phyloP scores from a whole-genome alignment of 75 land plant species.

The Selaginella moellendorffii region DNA sequence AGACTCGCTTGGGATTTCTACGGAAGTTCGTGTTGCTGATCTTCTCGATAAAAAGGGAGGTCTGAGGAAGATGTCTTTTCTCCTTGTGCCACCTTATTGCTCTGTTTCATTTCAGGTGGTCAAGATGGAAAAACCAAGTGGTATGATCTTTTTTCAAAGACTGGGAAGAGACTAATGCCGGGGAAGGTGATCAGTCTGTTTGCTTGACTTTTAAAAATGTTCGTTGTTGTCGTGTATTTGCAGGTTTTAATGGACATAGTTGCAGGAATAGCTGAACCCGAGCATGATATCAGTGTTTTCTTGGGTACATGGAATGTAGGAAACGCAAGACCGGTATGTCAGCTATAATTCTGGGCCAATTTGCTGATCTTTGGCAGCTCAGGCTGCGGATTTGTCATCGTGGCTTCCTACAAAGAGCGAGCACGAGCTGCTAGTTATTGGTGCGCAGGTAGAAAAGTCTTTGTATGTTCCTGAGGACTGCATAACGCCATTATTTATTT shows the following conservation, averaged over 20 bases:
- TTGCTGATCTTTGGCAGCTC: neutral
- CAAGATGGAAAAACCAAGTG: slow-evolving; percentile 13
- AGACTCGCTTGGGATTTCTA: neutral
- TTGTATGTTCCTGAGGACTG: neutral
- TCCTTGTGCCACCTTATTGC: too few species aligned
- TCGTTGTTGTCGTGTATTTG: neutral
- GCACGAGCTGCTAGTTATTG: slow-evolving; percentile 32
- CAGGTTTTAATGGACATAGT: slow-evolving; percentile 30
- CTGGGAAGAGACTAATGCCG: slow-evolving; percentile 22
- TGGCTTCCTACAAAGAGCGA: slow-evolving; percentile 26
- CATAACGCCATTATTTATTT: too few species aligned
- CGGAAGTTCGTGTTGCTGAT: neutral
- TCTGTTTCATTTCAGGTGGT: too few species aligned
- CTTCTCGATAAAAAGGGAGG: neutral
- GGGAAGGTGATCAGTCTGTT: slow-evolving; percentile 22
- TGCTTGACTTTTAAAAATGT: neutral
- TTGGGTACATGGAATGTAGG: slow-evolving; percentile 48
- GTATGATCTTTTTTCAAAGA: slow-evolving; percentile 33
- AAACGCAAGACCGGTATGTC: slow-evolving; percentile 36
- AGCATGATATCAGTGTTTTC: slow-evolving; percentile 27
- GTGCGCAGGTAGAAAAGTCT: slow-evolving; percentile 21
- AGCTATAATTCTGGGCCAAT: neutral
- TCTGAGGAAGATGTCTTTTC: too few species aligned
- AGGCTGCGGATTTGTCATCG: slow-evolving; percentile 28
- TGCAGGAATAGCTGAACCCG: slow-evolving; percentile 38